Percentiles rank a stretch among this genome's conserved stretches.
Conservation (phyloP, 257 asterid species). For the Solanum tacnaense region DNA sequence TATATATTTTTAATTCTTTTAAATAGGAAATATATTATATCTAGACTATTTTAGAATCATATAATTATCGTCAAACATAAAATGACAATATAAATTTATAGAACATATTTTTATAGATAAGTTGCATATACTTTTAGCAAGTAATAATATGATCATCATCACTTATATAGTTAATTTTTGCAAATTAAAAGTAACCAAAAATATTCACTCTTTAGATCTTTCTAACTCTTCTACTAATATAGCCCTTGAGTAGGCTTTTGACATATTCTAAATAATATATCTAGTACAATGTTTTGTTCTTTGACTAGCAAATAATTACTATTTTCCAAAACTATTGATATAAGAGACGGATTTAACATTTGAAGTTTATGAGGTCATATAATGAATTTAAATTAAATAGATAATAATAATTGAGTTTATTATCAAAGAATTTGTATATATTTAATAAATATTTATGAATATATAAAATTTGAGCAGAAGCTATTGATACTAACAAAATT, state of each 20-base stretch:
- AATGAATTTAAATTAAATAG: not conserved
- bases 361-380: not conserved
- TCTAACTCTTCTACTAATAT: not conserved
- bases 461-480: not conserved
- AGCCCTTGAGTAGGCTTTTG: not conserved
- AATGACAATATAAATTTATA: not conserved
- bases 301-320: not conserved
- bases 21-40: not conserved
- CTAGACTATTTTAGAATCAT: not conserved
- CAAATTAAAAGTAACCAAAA: not conserved
- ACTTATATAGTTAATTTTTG: not conserved
- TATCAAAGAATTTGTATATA: not conserved
- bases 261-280: not conserved
- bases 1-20: not conserved
- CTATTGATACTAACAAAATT: too few species aligned
- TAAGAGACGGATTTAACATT: not conserved
- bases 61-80: not conserved
- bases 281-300: not conserved
- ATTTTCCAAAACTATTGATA: not conserved
- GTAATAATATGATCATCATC: not conserved
- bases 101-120: not conserved
- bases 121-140: not conserved
- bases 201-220: not conserved
- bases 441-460: not conserved
- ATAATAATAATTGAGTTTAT: not conserved